Conservation (phyloP, 2,329 filamentous ascomycete species). For the Plectosphaerella plurivora region DNA sequence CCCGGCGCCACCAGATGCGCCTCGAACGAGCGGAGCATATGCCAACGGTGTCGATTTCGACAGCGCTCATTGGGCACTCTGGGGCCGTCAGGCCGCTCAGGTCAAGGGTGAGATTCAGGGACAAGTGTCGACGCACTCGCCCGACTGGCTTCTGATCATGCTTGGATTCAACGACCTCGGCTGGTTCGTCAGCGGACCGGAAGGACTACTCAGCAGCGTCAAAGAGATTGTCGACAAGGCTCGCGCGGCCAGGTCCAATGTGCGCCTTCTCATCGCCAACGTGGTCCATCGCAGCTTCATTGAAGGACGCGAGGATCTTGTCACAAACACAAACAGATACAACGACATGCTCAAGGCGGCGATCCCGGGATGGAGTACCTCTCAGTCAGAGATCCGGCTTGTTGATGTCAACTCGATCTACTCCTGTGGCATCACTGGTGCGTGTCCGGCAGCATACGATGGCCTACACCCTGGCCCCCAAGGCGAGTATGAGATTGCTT, state of each 20-base stretch:
- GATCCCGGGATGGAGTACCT: slow-evolving; percentile 18
- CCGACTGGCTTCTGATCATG: slow-evolving; percentile 27
- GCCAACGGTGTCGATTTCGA: slow-evolving; percentile 21
- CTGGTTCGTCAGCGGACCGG: slow-evolving; percentile 18
- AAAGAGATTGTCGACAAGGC: slow-evolving; percentile 22
- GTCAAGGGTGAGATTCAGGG: slow-evolving; percentile 19
- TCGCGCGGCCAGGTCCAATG: slow-evolving; percentile 17
- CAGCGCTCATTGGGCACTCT: slow-evolving; percentile 25
- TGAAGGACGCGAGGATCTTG: slow-evolving; percentile 17
- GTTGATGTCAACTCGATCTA: slow-evolving; percentile 27
- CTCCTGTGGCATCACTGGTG: slow-evolving; percentile 16
- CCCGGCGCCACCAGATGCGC: slow-evolving; percentile 2
- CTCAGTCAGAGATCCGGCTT: slow-evolving; percentile 21
- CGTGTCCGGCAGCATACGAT: slow-evolving; percentile 27
- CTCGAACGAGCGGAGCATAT: slow-evolving; percentile 21
- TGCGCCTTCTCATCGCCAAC: slow-evolving; percentile 23
- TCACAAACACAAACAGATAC: slow-evolving; percentile 16
- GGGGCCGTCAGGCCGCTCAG: slow-evolving; percentile 27
- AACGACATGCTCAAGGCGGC: slow-evolving; percentile 17
- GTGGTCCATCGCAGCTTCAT: slow-evolving; percentile 19
- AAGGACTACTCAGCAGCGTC: slow-evolving; percentile 16
- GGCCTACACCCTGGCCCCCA: slow-evolving; percentile 35
- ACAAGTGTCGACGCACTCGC: slow-evolving; percentile 20
- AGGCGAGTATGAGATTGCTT: slow-evolving; percentile 36
- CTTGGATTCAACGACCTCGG: slow-evolving; percentile 30